phyloP scores from a whole-genome alignment of 2,329 filamentous ascomycete genomes.

The Daldinia sp. region DNA sequence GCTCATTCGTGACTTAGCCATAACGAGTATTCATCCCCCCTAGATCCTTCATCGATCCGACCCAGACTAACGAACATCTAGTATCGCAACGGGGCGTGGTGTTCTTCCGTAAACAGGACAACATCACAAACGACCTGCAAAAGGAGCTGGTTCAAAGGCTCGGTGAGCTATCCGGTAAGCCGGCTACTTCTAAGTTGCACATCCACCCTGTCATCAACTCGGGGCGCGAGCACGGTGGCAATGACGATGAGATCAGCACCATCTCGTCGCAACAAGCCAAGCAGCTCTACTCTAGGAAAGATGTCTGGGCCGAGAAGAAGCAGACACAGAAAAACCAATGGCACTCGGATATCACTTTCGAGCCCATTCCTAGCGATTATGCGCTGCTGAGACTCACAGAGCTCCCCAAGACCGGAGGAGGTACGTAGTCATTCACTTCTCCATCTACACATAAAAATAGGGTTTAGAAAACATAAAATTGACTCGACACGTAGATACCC shows the following conservation, averaged over 20 bases:
- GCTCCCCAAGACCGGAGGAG: constrained; percentile 56
- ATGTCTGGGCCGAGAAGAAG: constrained; percentile 47
- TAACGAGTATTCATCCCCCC: constrained; percentile 60
- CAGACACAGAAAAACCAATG: constrained; percentile 57
- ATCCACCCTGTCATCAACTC: constrained; percentile 67
- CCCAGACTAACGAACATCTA: constrained; percentile 42
- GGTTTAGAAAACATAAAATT: background rate
- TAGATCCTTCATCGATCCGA: background rate
- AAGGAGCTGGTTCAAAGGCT: constrained; percentile 70
- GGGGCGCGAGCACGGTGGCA: constrained; percentile 59
- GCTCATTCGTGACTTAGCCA: constrained; percentile 70
- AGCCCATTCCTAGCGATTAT: constrained; percentile 64
- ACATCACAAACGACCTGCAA: constrained; percentile 67
- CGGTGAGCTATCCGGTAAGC: constrained; percentile 66
- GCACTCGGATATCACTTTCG: constrained; percentile 66
- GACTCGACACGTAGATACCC: constrained; percentile 48
- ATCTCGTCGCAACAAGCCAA: constrained; percentile 66
- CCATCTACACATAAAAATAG: background rate
- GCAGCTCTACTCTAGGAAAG: constrained; percentile 56
- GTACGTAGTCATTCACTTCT: constrained; percentile 37
- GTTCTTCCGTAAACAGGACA: constrained; percentile 72
- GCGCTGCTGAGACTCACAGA: constrained; percentile 57
- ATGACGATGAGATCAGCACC: constrained; percentile 69
- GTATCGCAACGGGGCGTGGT: constrained; percentile 75
- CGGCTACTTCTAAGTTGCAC: constrained; percentile 63